Evolutionary conservation across 2,329 filamentous ascomycete genomes (phyloP), one percentile per base, ranked within the genome.

Genomic region (Venturia nashicola): DNA sequence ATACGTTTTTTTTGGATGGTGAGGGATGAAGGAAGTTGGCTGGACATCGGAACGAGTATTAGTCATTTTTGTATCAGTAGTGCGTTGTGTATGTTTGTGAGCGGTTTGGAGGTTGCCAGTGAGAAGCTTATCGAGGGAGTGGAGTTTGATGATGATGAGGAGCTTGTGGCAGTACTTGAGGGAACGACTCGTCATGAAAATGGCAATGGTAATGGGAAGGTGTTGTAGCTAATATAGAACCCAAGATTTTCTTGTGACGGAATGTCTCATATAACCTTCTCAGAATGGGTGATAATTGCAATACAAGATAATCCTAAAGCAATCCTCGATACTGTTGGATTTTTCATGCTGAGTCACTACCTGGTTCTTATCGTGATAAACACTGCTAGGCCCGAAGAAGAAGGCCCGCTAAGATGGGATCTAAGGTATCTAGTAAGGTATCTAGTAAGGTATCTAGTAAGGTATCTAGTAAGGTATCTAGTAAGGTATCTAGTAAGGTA

Each of bases 1-100:
- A 80, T 99, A 62, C 90, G 94, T 70, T 99, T 99, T 79, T 99
- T 99, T 77, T 99, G 90, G 86, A 90, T 96, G 70, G 94, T 99
- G 57, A 89, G 89, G 71, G 94, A 99, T 69, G 94, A 99, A 73
- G 94, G 94, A 0, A 94, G 89, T 27, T 99, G 94, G 94, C 77
- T 99, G 65, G 94, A 99, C 73, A 99, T 99, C 72, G 94, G 94
- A 40, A 96, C 91, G 36, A 97, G 91, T 3, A 99, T 99, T 68
- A 96, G 86, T 71, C 92, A 97, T 74, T 99, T 97, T 75, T 86
- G 86, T 66, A 97, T 99, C 76, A 93, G 91, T 20, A 97, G 91
- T 74, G 74, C 90, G 69, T 72, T 97, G 55, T 94, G 91, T 69
- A 86, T 96, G 9, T 99, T 99, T 77, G 91, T 99, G 54, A 90